Base-by-base conservation (phyloP, 2,329 filamentous ascomycete genomes). In the Neobulgaria alba region DNA sequence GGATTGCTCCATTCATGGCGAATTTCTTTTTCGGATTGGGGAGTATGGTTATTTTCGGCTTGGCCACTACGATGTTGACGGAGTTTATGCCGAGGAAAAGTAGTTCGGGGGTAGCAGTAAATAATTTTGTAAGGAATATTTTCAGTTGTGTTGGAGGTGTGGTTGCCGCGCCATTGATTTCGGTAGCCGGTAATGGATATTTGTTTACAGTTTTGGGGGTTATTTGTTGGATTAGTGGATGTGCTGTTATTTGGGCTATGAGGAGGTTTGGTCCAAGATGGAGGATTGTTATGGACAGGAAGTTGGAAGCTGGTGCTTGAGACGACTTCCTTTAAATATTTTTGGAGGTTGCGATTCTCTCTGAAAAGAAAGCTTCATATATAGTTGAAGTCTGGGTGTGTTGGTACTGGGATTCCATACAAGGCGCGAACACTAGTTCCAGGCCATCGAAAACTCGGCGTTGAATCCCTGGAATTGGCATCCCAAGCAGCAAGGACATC, bases 111-210 rank as follows among this genome's bases (percentile, higher is more conserved):
- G 82, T 90, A 3, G 86, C 85, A 0, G 67, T 89, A 32, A 89
- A 90, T 61, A 90, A 90, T 57, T 85, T 90, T 54, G 69, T 85
- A 38, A 68, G 85, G 35, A 92, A 90, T 52, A 85, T 88, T 29
- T 79, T 88, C 53, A 79, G 75, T 36, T 88, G 82, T 46, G 69
- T 85, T 1, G 85, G 82, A 8, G 73, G 73, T 32, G 61, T 89
- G 21, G 73, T 88, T 14, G 75, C 81, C 0, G 73, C 81, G 46
- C 85, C 85, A 1, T 68, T 86, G 41, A 82, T 90, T 39, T 57
- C 71, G 14, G 80, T 69, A 2, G 81, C 89, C 46, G 82, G 85
- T 2, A 75, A 81, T 47, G 85, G 85, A 1, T 88, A 82, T 82
- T 62, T 89, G 0, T 84, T 86, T 49, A 88, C 83, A 1, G 72